Base-by-base conservation (phyloP, 108 stramenopile genomes). In the Schizochytrium sp. region DNA sequence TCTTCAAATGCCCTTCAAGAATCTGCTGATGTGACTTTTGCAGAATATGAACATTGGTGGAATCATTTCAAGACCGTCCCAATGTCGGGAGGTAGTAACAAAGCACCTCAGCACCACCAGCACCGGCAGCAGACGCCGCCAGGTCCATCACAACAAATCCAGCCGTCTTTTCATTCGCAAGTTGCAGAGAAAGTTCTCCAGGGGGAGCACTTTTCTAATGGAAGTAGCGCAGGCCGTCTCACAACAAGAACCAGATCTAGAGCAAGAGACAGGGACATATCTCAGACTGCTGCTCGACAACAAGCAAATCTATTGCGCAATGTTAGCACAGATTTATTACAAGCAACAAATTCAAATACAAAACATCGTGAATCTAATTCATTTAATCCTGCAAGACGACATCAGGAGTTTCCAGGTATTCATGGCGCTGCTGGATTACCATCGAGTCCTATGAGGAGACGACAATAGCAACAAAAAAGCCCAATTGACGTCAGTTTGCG, bases 21-120 rank as follows among this genome's bases (percentile, higher is more conserved):
- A 40, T 55, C 53, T 12, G 47, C 76, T 5, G 76, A 55, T 53
- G 53, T 83, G 15, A 55, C 76, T n/a, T 55, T 83, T 55, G 50
- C 76, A 7, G 76, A 83, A 55, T 83, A 83, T 50, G 76, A 83
- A 40, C 47, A 83, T 38, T 83, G 76, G 76, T 83, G 76, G 76
- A 55, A 49, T 53, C 50, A 83, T n/a, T 83, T 83, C 47, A 83
- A 3, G 53, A n/a, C 19, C 76, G 49, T 83, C 15, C 47, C 49
- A 40, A 83, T 53, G 28, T n/a, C 76, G 45, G 28, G 19, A n/a
- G 59, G 19, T 60, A 17, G 17, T 60, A 17, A 60, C 17, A 60
- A n/a, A 60, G 19, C n/a, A n/a, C 59, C n/a, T 60, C 59, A n/a
- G 19, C 59, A 19, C n/a, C 59, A 17, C 17, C 59, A 60, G 59